phyloP scores from a whole-genome alignment of 495 filamentous ascomycete species.

The Oleoguttula mirabilis region DNA sequence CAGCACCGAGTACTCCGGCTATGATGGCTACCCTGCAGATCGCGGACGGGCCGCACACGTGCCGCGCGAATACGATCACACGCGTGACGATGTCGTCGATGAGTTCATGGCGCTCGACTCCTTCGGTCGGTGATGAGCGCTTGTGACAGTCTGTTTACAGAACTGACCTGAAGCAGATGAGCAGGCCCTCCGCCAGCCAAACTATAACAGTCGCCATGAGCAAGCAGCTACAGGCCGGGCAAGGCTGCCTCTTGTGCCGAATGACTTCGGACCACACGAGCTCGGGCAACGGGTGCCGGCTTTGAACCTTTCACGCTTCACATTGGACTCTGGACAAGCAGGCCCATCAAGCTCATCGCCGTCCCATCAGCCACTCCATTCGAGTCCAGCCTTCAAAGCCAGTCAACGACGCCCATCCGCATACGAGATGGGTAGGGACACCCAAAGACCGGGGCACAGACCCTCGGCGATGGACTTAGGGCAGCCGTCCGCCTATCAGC shows the following conservation, averaged over 20 bases:
- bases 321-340: neutral
- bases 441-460: too few species aligned
- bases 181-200: constrained; percentile 19
- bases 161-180: constrained; percentile 20
- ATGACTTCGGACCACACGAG: too few species aligned
- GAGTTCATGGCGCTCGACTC: constrained; percentile 32
- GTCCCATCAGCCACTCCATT: constrained; percentile 15
- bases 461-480: neutral
- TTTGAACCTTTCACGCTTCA: constrained; percentile 10
- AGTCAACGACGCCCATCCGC: constrained; percentile 20
- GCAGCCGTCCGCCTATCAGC: constrained; percentile 1
- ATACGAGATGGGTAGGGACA: neutral
- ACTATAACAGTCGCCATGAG: constrained; percentile 17
- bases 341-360: constrained; percentile 10
- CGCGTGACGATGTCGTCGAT: constrained; percentile 12
- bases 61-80: neutral
- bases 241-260: too few species aligned
- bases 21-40: neutral
- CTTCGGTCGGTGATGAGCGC: constrained; percentile 45
- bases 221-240: constrained; percentile 24
- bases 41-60: neutral
- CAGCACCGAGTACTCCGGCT: constrained; percentile 4
- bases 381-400: constrained; percentile 29
- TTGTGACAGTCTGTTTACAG: too few species aligned
- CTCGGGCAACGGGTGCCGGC: too few species aligned